Base-by-base conservation (phyloP, 2,329 filamentous ascomycete genomes). In the Colletotrichum sojae region DNA sequence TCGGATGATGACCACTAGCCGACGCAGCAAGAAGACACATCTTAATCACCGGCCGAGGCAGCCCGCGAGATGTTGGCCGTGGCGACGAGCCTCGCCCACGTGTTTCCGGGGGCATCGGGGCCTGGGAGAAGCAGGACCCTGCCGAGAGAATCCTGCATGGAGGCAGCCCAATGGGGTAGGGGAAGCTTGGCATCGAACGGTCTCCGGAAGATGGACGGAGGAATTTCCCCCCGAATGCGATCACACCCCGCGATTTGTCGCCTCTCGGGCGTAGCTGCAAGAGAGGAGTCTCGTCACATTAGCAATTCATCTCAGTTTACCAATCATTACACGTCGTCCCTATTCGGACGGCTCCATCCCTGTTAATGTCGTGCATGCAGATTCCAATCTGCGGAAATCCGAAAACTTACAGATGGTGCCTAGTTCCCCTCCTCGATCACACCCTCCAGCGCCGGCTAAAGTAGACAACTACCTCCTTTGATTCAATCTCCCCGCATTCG, bases 331-430 rank as follows among this genome's bases (percentile, higher is more conserved):
- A 36, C 2, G 15, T 20, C 3, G 2, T 5, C 40, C 40, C 20
- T 22, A 18, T 18, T 8, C 31, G 8, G 10, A 36, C 31, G 9
- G 31, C 4, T 49, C 16, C 8, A 15, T 20, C 20, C 43, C 31
- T 31, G 55, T 22, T 40, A 36, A 31, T 58, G 15, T 58, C 40
- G 55, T 58, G 55, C 55, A 58, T 58, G 43, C 55, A 48, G 8
- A 18, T 31, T 6, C 5, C 12, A 13, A 27, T 58, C 55, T 58
- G 55, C 16, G 46, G 20, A 36, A 48, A 58, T 52, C 12, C 3
- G 13, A 54, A 10, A 54, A 4, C 20, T 25, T n/a, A 40, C 31
- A 36, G 6, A 36, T 36, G 31, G 10, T 36, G 31, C 43, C 43
- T 48, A 8, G 53, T 22, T 31, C 36, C 36, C 36, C 31, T n/a